Evolutionary conservation across 352 stramenopile species (phyloP).

Genomic region (Thalassiosira ordinaria): DNA sequence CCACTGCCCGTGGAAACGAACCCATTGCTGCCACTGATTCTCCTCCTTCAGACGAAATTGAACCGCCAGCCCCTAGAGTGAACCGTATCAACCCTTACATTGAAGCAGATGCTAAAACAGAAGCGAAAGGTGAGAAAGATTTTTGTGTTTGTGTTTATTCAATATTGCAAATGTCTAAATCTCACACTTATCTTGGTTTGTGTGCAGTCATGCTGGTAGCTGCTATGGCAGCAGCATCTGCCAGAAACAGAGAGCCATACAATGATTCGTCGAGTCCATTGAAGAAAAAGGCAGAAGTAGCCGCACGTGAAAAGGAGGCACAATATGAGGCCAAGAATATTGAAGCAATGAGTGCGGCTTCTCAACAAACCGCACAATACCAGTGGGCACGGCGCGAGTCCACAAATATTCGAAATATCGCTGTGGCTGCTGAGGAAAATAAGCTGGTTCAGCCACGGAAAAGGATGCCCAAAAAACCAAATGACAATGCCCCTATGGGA

Average conservation of each 20-base stretch:
- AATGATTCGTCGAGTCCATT: too few species aligned
- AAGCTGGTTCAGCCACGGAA: background rate
- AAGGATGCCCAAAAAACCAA: background rate
- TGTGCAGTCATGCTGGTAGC: constrained; percentile 4
- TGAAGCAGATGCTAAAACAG: constrained; percentile 21
- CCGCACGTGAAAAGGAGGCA: background rate
- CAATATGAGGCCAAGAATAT: constrained; percentile 1
- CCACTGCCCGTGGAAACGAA: background rate
- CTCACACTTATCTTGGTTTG: background rate
- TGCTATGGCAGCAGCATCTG: constrained; percentile 2
- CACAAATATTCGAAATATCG: background rate
- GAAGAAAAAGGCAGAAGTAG: background rate
- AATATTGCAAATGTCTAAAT: background rate
- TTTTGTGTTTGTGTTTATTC: background rate
- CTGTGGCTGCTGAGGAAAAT: background rate
- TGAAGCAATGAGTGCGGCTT: background rate
- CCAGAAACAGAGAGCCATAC: background rate
- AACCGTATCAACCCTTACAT: constrained; percentile 23
- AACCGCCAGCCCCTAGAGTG: background rate
- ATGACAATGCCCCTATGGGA: constrained; percentile 9
- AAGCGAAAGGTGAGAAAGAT: constrained; percentile 24
- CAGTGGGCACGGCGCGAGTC: background rate
- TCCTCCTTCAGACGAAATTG: background rate
- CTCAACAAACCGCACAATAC: background rate
- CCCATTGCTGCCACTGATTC: background rate